Evolutionary conservation across 805 yeast species (phyloP).

Genomic region (Ogataea methylovora): DNA sequence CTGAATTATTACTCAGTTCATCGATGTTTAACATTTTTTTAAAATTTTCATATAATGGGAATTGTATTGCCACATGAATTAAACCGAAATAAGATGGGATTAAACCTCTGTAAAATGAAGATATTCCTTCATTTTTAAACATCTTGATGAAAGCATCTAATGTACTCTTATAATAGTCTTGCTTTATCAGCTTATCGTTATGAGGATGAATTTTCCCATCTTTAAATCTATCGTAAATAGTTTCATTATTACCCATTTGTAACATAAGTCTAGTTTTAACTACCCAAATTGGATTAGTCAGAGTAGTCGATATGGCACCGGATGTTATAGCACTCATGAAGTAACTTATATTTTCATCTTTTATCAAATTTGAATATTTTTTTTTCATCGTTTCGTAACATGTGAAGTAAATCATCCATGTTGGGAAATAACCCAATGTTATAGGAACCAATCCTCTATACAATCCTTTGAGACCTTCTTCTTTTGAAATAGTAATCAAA

Average conservation of each 20-base stretch:
- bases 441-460: constrained; percentile 93
- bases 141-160: constrained; percentile 77
- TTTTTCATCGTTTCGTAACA: constrained; percentile 76
- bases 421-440: constrained; percentile 87
- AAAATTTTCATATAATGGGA: constrained; percentile 84
- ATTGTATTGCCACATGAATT: constrained; percentile 91
- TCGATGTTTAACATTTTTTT: constrained; percentile 38
- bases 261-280: constrained; percentile 92
- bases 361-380: constrained; percentile 16
- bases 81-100: constrained; percentile 88
- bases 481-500: constrained; percentile 52
- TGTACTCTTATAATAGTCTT: constrained; percentile 60
- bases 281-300: constrained; percentile 97
- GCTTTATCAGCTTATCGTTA: constrained; percentile 7
- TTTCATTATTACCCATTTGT: constrained; percentile 47
- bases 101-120: constrained; percentile 81
- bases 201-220: constrained; percentile 5
- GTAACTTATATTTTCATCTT: constrained; percentile 26
- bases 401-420: constrained; percentile 94
- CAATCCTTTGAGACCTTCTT: constrained; percentile 79
- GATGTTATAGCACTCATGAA: constrained; percentile 72
- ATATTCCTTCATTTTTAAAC: constrained; percentile 70
- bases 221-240: constrained; percentile 28
- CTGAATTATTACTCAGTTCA: neutral
- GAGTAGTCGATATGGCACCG: constrained; percentile 76